A percentile compares a stretch with the other conserved stretches of the same genome.
phyloP scores from a whole-genome alignment of 192 early-diverging fungal species.

The Pilaira anomala region DNA sequence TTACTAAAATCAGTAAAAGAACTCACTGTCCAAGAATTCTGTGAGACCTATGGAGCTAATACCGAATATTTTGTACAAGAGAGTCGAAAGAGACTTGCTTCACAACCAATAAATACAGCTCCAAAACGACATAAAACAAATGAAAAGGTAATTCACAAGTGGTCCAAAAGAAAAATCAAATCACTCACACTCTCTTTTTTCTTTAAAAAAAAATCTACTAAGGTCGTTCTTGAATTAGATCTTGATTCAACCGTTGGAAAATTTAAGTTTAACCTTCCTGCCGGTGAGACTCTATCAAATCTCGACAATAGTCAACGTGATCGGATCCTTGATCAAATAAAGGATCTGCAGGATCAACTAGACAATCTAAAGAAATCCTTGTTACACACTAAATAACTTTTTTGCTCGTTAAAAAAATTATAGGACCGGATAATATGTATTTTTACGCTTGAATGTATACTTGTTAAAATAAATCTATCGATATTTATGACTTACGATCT shows the following conservation, averaged over 20 bases:
- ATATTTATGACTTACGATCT: too few relatives aligned
- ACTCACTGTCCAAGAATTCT: slow-evolving; percentile 15
- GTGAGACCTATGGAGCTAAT: slow-evolving; percentile 2
- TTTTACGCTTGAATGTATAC: too few relatives aligned
- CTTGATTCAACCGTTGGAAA: background rate
- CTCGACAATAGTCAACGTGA: background rate
- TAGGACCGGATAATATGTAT: too few relatives aligned
- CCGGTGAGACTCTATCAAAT: background rate
- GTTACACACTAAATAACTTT: too few relatives aligned
- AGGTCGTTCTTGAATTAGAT: too few relatives aligned
- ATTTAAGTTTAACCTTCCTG: background rate
- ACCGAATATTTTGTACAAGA: slow-evolving; percentile 6
- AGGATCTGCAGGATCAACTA: slow-evolving; percentile 17
- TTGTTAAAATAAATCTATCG: too few relatives aligned
- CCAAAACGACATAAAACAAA: background rate
- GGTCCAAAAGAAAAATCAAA: background rate
- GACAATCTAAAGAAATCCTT: slow-evolving; percentile 5
- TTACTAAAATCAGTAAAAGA: background rate
- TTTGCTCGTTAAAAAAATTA: too few relatives aligned
- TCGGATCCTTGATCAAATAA: slow-evolving; percentile 7
- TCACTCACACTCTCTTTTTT: background rate
- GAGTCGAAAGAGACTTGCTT: too few relatives aligned
- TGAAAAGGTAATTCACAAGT: background rate
- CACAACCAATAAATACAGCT: too few relatives aligned
- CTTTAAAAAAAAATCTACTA: background rate